These are phyloP conservation scores for Arxiozyma slooffiae DNA, from an alignment of 1,139 yeast genomes.

Conservation along the genomic window DNA sequence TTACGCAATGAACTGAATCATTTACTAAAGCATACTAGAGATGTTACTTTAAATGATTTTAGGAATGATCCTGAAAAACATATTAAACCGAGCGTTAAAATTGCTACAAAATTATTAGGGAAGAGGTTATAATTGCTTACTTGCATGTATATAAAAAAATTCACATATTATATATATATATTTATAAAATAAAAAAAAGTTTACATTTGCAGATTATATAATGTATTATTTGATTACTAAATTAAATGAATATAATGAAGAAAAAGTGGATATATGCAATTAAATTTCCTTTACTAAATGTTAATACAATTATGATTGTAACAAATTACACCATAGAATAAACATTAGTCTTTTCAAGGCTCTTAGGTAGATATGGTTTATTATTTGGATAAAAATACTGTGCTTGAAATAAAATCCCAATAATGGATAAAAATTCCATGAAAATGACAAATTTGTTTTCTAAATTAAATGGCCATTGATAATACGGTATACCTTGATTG, in stretches of 20 bases:
- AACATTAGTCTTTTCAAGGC: neutral
- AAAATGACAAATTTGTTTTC: constrained; percentile 14
- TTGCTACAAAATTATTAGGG: constrained; percentile 58
- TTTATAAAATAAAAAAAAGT: neutral
- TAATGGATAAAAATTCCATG: constrained; percentile 12
- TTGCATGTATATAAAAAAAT: neutral
- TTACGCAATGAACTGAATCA: constrained; percentile 60
- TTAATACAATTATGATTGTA: too few species aligned
- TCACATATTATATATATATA: neutral
- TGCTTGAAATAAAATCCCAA: constrained; percentile 20
- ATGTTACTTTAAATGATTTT: constrained; percentile 50
- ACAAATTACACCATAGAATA: neutral
- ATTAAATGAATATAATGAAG: too few species aligned
- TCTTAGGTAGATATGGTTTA: constrained; percentile 16
- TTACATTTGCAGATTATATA: neutral
- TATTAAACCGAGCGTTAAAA: constrained; percentile 48
- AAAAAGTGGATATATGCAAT: neutral
- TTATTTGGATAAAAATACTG: constrained; percentile 18
- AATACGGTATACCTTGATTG: constrained; percentile 3
- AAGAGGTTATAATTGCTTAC: constrained; percentile 43
- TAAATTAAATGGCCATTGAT: constrained; percentile 19
- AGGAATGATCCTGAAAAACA: constrained; percentile 50
- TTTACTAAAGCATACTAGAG: constrained; percentile 43
- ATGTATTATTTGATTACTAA: neutral
- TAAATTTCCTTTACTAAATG: neutral